Base-by-base conservation (phyloP, 75 land plant species). In the Ceratopteris richardii region DNA sequence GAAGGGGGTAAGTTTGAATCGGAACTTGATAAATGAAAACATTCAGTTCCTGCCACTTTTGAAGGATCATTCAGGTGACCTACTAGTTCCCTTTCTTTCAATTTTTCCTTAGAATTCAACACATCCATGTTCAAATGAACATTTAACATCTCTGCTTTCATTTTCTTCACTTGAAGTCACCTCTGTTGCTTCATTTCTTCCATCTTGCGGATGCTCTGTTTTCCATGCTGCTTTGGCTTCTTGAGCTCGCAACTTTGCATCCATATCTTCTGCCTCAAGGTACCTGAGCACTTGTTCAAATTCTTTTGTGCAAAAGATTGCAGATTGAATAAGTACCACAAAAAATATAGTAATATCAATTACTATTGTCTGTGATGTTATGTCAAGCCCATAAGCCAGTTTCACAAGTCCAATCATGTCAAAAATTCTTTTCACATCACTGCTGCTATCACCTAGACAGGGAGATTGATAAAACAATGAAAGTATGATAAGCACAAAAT, bases 401-500 rank as follows among this genome's bases (percentile, higher is more conserved):
- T 95, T 90, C 63, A 84, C 85, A 20, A 95, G 69, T 26, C 99
- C 99, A 72, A 90, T 75, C 54, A 84, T 60, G 56, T 73, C 85
- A 73, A 68, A 88, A 2, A 89, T 51, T 61, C 72, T 75, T 39
- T 60, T 73, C 46, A 60, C 76, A 31, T 74, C 71, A 14, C 61
- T 71, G 63, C 59, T 76, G 13, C 64, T 61, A 47, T 71, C 69
- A 23, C 97, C 97, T 39, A 90, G 59, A 56, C 70, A 90, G 31
- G 99, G 99, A 56, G 99, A 86, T 77, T 95, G 99, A 63, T 86
- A 95, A 4, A 78, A 75, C 44, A 95, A 85, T 44, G 99, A 95
- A 29, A 88, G 77, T 51, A 95, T 80, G 57, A 95, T 87, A 16
- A 95, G 61, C 14, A 60, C 70, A 70, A 84, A 87, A 51, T 95